Evolutionary conservation across 2,329 filamentous ascomycete genomes (phyloP).

Genomic region (Graphilbum fragrans): DNA sequence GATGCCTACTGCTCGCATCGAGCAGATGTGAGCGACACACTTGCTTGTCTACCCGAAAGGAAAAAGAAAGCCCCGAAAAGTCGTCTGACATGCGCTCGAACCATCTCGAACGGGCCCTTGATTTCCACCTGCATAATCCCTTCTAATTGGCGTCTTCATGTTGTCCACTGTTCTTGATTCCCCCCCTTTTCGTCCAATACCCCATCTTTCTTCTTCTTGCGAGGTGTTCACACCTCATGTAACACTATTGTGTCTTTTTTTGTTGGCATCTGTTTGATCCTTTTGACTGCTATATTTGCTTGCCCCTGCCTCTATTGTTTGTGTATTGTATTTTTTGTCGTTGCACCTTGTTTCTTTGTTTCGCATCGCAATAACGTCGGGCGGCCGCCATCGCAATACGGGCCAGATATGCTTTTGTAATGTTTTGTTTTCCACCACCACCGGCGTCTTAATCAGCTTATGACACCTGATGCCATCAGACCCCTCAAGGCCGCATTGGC

Average conservation of each 20-base stretch:
- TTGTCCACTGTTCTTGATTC: background rate
- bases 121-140: background rate
- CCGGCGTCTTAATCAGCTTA: too few species aligned
- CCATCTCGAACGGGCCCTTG: background rate
- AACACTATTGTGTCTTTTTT: slow-evolving; percentile 1
- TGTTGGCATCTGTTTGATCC: background rate
- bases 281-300: background rate
- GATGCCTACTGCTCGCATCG: slow-evolving; percentile 46
- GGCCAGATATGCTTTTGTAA: background rate
- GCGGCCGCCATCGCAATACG: background rate
- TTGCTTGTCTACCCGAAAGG: too few species aligned
- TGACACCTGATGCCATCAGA: too few species aligned
- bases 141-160: too few species aligned
- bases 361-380: background rate
- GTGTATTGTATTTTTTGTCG: background rate
- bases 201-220: slow-evolving; percentile 1
- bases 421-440: too few species aligned
- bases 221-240: slow-evolving; percentile 3
- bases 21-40: slow-evolving; percentile 42
- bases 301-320: background rate
- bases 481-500: too few species aligned
- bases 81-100: background rate
- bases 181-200: slow-evolving; percentile 3
- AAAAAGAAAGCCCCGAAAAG: too few species aligned
- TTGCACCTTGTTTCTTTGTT: background rate